phyloP scores from a whole-genome alignment of 1,284 basidiomycete species.

The Fomitopsis pinicola region DNA sequence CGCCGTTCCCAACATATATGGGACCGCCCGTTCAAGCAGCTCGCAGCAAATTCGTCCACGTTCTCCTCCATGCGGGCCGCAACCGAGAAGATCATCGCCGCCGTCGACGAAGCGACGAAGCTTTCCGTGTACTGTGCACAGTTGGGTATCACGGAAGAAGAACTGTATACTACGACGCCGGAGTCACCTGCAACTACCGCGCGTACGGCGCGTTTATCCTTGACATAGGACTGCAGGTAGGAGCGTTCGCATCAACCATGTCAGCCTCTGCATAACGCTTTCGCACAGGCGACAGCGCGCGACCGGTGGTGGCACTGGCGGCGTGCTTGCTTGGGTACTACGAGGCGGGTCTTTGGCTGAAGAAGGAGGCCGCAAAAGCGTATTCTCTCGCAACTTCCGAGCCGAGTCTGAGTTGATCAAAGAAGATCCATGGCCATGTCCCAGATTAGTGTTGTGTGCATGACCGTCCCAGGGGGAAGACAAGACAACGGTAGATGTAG shows the following conservation, averaged over 20 bases:
- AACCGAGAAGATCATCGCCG: slow-evolving; percentile 59
- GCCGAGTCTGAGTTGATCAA: too few species aligned
- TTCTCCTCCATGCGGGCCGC: slow-evolving; percentile 67
- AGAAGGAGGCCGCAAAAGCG: slow-evolving; percentile 46
- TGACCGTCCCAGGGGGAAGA: background rate
- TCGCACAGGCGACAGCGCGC: slow-evolving; percentile 63
- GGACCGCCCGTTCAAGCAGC: slow-evolving; percentile 44
- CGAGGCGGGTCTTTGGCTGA: slow-evolving; percentile 86
- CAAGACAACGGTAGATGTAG: background rate
- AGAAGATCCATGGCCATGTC: too few species aligned
- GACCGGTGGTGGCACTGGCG: slow-evolving; percentile 76
- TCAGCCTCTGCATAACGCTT: background rate
- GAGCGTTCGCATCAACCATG: slow-evolving; percentile 2
- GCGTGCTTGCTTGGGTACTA: slow-evolving; percentile 92
- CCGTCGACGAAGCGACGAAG: slow-evolving; percentile 69
- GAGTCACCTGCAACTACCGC: slow-evolving; percentile 70
- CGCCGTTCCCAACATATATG: background rate
- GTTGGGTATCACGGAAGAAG: slow-evolving; percentile 62
- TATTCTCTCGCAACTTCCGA: too few species aligned
- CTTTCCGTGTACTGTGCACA: slow-evolving; percentile 68
- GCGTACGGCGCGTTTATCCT: slow-evolving; percentile 88
- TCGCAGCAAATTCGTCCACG: slow-evolving; percentile 72
- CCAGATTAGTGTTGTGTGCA: slow-evolving; percentile 11
- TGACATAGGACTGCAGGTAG: slow-evolving; percentile 70
- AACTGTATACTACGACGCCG: slow-evolving; percentile 56